phyloP scores from a whole-genome alignment of 1,284 basidiomycete genomes.

The Heterobasidion parviporum region DNA sequence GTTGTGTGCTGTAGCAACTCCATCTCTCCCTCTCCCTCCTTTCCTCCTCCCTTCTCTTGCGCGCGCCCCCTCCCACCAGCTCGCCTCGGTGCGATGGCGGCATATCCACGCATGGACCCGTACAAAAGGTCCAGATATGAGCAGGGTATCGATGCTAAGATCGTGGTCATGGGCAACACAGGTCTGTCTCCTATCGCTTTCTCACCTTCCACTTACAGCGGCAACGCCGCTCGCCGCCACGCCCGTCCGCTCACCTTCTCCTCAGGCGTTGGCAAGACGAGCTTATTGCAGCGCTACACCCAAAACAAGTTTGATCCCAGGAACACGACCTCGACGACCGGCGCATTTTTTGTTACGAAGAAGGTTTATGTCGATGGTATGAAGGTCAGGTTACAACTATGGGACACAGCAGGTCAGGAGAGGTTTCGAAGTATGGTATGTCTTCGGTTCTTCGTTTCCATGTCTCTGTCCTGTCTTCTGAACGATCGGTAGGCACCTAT shows the following conservation, averaged over 20 bases:
- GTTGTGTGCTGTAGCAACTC: background rate
- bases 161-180: slow-evolving; percentile 94
- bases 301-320: slow-evolving; percentile 84
- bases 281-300: slow-evolving; percentile 88
- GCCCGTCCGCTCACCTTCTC: background rate
- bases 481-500: slow-evolving; percentile 71
- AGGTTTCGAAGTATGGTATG: slow-evolving; percentile 88
- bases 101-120: slow-evolving; percentile 43
- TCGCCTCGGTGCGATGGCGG: slow-evolving; percentile 20
- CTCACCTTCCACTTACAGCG: background rate
- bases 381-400: slow-evolving; percentile 80
- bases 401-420: slow-evolving; percentile 99
- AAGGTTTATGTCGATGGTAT: slow-evolving; percentile 85
- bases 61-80: slow-evolving; percentile 15
- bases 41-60: slow-evolving; percentile 2
- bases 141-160: slow-evolving; percentile 88
- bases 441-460: slow-evolving; percentile 5
- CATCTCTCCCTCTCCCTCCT: slow-evolving; percentile 11
- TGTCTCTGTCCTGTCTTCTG: slow-evolving; percentile 9
- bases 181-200: slow-evolving; percentile 36
- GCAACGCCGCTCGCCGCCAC: background rate
- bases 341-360: slow-evolving; percentile 92
- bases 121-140: slow-evolving; percentile 62
- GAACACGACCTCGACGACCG: slow-evolving; percentile 87
- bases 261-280: slow-evolving; percentile 90